These are phyloP conservation scores for Pichia norvegensis DNA, from an alignment of 1,139 yeast genomes.

Conservation along the genomic window DNA sequence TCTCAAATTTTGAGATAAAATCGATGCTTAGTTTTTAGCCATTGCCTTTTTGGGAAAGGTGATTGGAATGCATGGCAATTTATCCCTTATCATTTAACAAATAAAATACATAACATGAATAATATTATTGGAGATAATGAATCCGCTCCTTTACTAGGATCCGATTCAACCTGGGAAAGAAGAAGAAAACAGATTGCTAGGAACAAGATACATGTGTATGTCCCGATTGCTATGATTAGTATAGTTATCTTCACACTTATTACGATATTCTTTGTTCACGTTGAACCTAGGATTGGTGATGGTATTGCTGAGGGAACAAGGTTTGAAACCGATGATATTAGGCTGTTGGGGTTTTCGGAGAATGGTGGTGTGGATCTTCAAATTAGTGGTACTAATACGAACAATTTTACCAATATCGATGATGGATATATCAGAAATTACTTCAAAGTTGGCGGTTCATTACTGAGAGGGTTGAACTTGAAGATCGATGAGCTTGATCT, in stretches of 20 bases:
- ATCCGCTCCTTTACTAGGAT: conserved; percentile 5
- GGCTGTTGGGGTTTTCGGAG: conserved; percentile 26
- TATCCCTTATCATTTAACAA: not conserved
- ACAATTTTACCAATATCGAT: conserved; percentile 27
- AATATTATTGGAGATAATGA: not conserved
- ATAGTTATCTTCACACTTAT: conserved; percentile 11
- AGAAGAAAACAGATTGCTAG: conserved; percentile 7
- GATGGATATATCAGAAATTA: conserved; percentile 20
- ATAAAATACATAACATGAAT: not conserved
- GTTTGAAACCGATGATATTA: conserved; percentile 27
- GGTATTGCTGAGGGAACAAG: conserved; percentile 27
- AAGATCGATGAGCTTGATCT: conserved; percentile 23
- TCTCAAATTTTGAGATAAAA: not conserved
- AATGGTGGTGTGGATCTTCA: conserved; percentile 27
- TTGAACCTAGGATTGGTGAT: conserved; percentile 26
- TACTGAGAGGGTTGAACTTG: conserved; percentile 20
- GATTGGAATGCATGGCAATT: not conserved
- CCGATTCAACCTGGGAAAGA: conserved; percentile 1
- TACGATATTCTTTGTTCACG: conserved; percentile 16
- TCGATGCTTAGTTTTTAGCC: not conserved
- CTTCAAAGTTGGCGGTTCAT: conserved; percentile 27
- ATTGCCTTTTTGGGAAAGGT: not conserved
- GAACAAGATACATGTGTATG: conserved; percentile 19
- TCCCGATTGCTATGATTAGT: conserved; percentile 13
- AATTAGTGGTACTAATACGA: conserved; percentile 26